These are phyloP conservation scores for Floccularia luteovirens DNA, from an alignment of 768 basidiomycete genomes.

Conservation along the genomic window DNA sequence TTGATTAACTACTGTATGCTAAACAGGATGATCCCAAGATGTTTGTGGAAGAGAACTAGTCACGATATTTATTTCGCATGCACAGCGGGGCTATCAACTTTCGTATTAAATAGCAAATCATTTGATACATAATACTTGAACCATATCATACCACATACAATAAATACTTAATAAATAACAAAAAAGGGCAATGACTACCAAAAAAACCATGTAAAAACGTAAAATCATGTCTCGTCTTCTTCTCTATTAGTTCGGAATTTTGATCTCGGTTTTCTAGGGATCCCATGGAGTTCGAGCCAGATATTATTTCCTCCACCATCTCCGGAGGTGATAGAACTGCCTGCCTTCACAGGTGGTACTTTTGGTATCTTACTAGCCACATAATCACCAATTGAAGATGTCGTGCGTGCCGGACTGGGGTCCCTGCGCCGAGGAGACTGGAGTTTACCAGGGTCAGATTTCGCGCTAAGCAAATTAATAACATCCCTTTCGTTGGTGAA, in stretches of 20 bases:
- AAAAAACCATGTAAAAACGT: slow-evolving; percentile 4
- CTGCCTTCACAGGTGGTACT: background rate
- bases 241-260: slow-evolving; percentile 34
- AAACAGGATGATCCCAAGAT: no score
- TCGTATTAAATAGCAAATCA: no score
- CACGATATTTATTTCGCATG: no score
- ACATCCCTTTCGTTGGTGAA: no score
- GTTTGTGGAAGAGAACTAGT: no score
- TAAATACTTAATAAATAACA: slow-evolving; percentile 8
- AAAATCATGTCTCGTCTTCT: no score
- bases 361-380: slow-evolving; percentile 2
- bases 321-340: background rate
- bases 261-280: slow-evolving; percentile 37
- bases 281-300: slow-evolving; percentile 48
- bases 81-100: no score
- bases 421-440: slow-evolving; percentile 18
- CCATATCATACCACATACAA: slow-evolving; percentile 7
- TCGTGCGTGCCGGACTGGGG: slow-evolving; percentile 16
- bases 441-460: slow-evolving; percentile 13
- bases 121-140: slow-evolving; percentile 3
- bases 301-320: background rate
- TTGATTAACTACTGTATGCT: no score
- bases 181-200: slow-evolving; percentile 8
- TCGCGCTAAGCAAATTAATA: slow-evolving; percentile 17
- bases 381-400: slow-evolving; percentile 4